These are phyloP conservation scores for Piper longum DNA, from an alignment of 164 flowering plant genomes.

Conservation along the genomic window DNA sequence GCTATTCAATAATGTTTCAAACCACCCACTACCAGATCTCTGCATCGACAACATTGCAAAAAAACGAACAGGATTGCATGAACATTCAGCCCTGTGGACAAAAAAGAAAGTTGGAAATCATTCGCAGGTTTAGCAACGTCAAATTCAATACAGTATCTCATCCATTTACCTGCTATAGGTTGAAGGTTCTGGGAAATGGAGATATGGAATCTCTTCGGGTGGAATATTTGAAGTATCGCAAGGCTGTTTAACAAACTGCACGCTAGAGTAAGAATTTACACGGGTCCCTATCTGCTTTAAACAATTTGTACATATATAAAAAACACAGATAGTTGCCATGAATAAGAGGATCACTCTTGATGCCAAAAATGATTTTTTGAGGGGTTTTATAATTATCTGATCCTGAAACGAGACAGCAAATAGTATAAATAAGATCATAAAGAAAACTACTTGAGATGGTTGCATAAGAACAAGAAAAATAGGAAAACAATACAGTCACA, in stretches of 20 bases:
- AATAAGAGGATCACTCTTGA: constrained; percentile 43
- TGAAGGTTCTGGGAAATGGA: constrained; percentile 58
- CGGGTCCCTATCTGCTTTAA: constrained; percentile 44
- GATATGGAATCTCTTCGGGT: constrained; percentile 17
- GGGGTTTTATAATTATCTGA: constrained; percentile 37
- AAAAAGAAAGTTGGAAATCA: background rate
- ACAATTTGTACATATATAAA: constrained; percentile 60
- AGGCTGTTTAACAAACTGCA: constrained; percentile 27
- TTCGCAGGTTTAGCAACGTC: background rate
- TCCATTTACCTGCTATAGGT: constrained; percentile 47
- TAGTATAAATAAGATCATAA: background rate
- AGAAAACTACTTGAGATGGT: background rate
- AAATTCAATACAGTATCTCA: background rate
- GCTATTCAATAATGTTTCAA: constrained; percentile 40
- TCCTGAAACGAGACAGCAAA: constrained; percentile 25
- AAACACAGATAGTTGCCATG: constrained; percentile 56
- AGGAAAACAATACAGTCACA: background rate
- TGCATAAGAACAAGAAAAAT: background rate
- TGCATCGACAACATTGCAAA: constrained; percentile 45
- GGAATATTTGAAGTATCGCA: constrained; percentile 12
- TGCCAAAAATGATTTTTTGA: constrained; percentile 55
- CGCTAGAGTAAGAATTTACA: constrained; percentile 13
- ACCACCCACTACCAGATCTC: constrained; percentile 57
- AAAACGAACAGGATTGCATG: constrained; percentile 35
- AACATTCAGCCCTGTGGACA: constrained; percentile 34